phyloP scores from a whole-genome alignment of 108 stramenopile species.

The Schizochytrium sp. region DNA sequence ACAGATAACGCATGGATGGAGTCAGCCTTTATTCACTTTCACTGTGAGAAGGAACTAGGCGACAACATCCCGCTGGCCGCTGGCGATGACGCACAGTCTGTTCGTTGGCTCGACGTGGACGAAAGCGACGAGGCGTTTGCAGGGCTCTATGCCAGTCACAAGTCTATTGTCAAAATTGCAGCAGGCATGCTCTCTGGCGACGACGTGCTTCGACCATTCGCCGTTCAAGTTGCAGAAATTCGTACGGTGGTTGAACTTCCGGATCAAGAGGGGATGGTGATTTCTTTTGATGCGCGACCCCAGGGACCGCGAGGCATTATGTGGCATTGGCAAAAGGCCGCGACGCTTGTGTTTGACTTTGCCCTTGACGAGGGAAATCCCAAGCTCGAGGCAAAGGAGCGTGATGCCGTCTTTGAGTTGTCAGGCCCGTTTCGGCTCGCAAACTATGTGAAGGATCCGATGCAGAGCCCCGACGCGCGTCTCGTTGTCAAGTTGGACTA shows the following conservation, averaged over 20 bases:
- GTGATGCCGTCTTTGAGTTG: neutral
- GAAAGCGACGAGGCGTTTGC: neutral
- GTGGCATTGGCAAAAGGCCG: neutral
- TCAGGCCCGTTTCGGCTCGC: neutral
- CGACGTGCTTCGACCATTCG: neutral
- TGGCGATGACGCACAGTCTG: neutral
- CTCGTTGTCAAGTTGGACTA: neutral
- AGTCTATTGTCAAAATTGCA: neutral
- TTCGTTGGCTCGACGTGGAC: neutral
- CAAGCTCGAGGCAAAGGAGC: neutral
- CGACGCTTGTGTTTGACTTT: neutral
- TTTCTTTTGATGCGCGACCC: neutral
- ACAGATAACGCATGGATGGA: slow-evolving; percentile 15
- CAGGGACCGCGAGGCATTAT: neutral
- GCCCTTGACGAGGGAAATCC: neutral
- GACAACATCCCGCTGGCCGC: neutral
- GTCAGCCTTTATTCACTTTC: neutral
- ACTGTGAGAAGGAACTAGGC: neutral
- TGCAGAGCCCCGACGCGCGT: neutral
- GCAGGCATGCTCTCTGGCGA: neutral
- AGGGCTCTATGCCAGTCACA: neutral
- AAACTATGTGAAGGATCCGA: neutral
- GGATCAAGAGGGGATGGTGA: neutral
- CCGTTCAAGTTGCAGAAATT: neutral
- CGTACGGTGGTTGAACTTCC: neutral